Conservation (phyloP, 768 basidiomycete genomes). For the Candolleomyces aberdarensis region DNA sequence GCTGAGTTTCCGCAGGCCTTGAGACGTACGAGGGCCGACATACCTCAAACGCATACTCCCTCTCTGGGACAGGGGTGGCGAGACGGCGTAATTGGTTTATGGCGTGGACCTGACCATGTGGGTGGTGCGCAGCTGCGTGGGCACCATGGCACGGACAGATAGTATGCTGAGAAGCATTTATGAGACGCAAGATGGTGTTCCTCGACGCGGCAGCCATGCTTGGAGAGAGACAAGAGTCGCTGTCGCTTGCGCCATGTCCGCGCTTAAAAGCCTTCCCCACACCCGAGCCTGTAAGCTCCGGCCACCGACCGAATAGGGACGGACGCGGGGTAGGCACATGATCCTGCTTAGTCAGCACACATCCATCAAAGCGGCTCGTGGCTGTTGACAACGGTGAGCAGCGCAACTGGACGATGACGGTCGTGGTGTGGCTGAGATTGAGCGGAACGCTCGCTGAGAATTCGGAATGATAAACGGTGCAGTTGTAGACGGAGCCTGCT, state of each 20-base stretch:
- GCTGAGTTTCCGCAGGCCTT: neutral
- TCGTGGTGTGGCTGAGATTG: too few species aligned
- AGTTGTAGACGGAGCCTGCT: too few species aligned
- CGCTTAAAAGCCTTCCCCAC: conserved; percentile 10
- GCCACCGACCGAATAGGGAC: neutral
- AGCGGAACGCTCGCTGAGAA: too few species aligned
- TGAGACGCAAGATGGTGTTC: conserved; percentile 66
- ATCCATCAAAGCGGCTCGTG: too few species aligned
- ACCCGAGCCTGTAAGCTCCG: neutral
- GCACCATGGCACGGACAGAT: conserved; percentile 78
- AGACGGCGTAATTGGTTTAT: conserved; percentile 65
- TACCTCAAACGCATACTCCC: conserved; percentile 92
- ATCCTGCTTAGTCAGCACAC: neutral
- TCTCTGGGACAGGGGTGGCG: conserved; percentile 79
- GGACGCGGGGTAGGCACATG: conserved; percentile 2
- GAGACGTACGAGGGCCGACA: conserved; percentile 4
- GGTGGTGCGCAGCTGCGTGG: conserved; percentile 26
- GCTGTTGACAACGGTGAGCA: too few species aligned
- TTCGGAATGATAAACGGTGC: too few species aligned
- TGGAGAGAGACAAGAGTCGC: conserved; percentile 9
- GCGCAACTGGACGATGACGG: too few species aligned
- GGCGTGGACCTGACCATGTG: conserved; percentile 42
- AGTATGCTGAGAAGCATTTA: conserved; percentile 70
- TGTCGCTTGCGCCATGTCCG: neutral
- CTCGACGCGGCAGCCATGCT: conserved; percentile 55